Evolutionary conservation across 1,284 basidiomycete species (phyloP).

Genomic region (Naganishia cerealis): DNA sequence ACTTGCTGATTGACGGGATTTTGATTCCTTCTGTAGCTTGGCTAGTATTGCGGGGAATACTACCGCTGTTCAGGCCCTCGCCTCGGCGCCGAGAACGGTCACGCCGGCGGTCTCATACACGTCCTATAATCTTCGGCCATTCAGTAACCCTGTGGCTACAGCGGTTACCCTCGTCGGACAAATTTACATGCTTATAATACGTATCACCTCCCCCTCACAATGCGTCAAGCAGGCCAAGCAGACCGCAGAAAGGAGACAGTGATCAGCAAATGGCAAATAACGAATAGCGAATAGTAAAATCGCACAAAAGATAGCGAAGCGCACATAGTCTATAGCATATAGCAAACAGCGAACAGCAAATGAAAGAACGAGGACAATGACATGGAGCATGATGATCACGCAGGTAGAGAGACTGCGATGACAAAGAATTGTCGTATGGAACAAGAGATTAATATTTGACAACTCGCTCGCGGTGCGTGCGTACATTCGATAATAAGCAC

Average conservation of each 20-base stretch:
- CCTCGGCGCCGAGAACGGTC: slow-evolving; percentile 65
- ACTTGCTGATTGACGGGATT: neutral
- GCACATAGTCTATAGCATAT: too few relatives aligned
- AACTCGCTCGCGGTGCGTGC: too few relatives aligned
- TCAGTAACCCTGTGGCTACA: slow-evolving; percentile 67
- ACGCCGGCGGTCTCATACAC: slow-evolving; percentile 60
- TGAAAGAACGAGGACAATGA: too few relatives aligned
- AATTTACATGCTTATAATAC: slow-evolving; percentile 65
- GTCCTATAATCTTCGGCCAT: slow-evolving; percentile 65
- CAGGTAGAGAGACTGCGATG: too few relatives aligned
- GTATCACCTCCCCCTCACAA: slow-evolving; percentile 35
- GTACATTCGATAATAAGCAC: slow-evolving; percentile 39
- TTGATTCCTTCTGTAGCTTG: slow-evolving; percentile 37
- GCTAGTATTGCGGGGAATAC: slow-evolving; percentile 48
- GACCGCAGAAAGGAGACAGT: too few relatives aligned
- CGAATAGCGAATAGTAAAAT: too few relatives aligned
- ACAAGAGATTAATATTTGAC: too few relatives aligned
- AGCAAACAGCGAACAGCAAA: too few relatives aligned
- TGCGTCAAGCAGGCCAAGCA: slow-evolving; percentile 43
- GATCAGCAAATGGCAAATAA: too few relatives aligned
- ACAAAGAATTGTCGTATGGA: too few relatives aligned
- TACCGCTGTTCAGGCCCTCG: slow-evolving; percentile 55
- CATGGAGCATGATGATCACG: too few relatives aligned
- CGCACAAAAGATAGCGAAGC: too few relatives aligned
- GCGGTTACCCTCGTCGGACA: slow-evolving; percentile 60